These are phyloP conservation scores for Linnemannia schmuckeri DNA, from an alignment of 192 early-diverging fungal species.

Conservation along the genomic window DNA sequence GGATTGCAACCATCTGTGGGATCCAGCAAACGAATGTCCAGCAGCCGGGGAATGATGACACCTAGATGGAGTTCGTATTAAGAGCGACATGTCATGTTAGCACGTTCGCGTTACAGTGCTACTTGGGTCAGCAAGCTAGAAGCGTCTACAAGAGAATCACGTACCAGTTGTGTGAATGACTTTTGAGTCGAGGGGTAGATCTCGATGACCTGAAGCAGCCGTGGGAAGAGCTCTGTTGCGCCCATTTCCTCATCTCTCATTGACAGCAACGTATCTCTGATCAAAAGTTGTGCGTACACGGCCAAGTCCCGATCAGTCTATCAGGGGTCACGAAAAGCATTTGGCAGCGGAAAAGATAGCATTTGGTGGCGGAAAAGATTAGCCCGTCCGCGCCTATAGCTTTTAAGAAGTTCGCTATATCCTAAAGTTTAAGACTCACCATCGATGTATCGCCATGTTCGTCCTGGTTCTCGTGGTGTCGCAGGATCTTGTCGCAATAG, in stretches of 20 bases:
- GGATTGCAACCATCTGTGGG: slow-evolving; percentile 77
- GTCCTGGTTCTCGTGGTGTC: slow-evolving; percentile 40
- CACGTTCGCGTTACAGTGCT: not conserved
- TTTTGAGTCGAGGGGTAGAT: slow-evolving; percentile 54
- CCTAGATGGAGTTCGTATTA: slow-evolving; percentile 24
- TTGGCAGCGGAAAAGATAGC: not conserved
- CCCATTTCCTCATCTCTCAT: slow-evolving; percentile 66
- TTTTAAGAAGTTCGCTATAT: not conserved
- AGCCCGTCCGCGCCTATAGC: not conserved
- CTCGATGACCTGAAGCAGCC: slow-evolving; percentile 78
- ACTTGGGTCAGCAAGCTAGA: not conserved
- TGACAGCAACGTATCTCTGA: slow-evolving; percentile 64
- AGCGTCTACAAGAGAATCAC: not conserved
- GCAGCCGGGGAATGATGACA: slow-evolving; percentile 51
- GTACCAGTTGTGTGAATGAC: slow-evolving; percentile 54
- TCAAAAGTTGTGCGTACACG: slow-evolving; percentile 46
- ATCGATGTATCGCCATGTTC: not conserved
- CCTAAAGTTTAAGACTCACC: not conserved
- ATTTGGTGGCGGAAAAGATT: not conserved
- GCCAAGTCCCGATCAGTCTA: slow-evolving; percentile 23
- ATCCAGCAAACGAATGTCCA: slow-evolving; percentile 85
- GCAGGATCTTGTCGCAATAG: slow-evolving; percentile 68
- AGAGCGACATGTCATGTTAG: not conserved
- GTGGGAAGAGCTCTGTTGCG: slow-evolving; percentile 76
- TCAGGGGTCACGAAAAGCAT: not conserved